Evolutionary conservation across 2,329 filamentous ascomycete species (phyloP).

Genomic region (Canariomyces notabilis): DNA sequence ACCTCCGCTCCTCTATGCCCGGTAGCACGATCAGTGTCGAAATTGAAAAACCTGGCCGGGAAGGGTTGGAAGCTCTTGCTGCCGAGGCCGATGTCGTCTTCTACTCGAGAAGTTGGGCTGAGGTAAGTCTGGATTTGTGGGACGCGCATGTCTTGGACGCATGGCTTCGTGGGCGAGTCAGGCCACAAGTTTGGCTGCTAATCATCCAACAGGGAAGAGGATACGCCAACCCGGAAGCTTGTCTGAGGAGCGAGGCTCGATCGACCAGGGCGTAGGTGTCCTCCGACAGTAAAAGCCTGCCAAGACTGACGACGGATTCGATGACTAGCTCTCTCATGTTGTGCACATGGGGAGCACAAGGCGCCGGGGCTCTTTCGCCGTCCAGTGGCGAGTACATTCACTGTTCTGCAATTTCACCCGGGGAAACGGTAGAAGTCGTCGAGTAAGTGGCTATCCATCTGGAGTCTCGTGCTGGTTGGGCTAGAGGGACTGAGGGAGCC

Average conservation of each 20-base stretch:
- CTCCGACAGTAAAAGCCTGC: neutral
- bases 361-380: slow-evolving; percentile 42
- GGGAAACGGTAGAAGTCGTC: slow-evolving; percentile 41
- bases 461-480: neutral
- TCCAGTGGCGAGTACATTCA: slow-evolving; percentile 33
- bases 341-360: slow-evolving; percentile 42
- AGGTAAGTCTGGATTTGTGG: slow-evolving; percentile 41
- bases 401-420: slow-evolving; percentile 37
- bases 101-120: slow-evolving; percentile 66
- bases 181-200: neutral
- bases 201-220: slow-evolving; percentile 27
- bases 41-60: slow-evolving; percentile 62
- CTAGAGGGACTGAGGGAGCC: neutral
- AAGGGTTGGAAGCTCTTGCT: slow-evolving; percentile 55
- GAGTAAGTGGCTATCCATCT: slow-evolving; percentile 47
- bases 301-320: slow-evolving; percentile 5
- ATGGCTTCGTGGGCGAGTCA: neutral
- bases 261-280: slow-evolving; percentile 41
- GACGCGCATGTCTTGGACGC: neutral
- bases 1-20: slow-evolving; percentile 45
- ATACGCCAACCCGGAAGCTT: slow-evolving; percentile 40
- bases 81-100: slow-evolving; percentile 65
- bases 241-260: slow-evolving; percentile 42
- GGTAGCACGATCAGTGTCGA: slow-evolving; percentile 60
- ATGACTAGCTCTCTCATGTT: slow-evolving; percentile 33